These are phyloP conservation scores for Eimeria maxima DNA, from an alignment of 169 alveolate genomes.

Conservation along the genomic window DNA sequence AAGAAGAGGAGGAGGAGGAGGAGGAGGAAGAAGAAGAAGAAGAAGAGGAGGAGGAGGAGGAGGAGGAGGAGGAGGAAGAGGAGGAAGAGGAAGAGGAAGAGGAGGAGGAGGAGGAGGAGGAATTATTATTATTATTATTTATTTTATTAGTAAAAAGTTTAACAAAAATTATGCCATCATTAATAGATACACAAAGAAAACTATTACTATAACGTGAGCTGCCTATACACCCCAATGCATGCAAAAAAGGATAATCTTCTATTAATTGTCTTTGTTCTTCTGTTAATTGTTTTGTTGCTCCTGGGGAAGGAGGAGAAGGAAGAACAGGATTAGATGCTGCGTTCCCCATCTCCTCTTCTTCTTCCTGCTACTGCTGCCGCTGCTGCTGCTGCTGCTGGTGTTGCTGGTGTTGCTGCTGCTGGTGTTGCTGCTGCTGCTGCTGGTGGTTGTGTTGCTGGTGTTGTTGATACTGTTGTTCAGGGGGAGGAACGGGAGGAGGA, in stretches of 20 bases:
- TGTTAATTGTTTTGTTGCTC: background rate
- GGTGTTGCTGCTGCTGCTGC: background rate
- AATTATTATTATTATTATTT: too few relatives aligned
- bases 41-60: too few relatives aligned
- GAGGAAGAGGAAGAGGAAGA: too few relatives aligned
- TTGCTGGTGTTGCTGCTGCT: background rate
- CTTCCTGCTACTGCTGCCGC: background rate
- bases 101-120: too few relatives aligned
- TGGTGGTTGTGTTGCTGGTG: too few relatives aligned
- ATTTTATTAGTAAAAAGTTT: background rate
- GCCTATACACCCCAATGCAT: constrained; percentile 61
- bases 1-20: background rate
- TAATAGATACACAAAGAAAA: constrained; percentile 16
- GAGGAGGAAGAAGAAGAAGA: too few relatives aligned
- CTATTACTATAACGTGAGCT: constrained; percentile 51
- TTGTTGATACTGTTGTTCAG: too few relatives aligned
- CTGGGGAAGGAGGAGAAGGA: background rate
- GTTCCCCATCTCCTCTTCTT: constrained; percentile 25
- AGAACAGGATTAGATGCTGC: constrained; percentile 1
- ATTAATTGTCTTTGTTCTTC: constrained; percentile 25
- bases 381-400: constrained; percentile 58
- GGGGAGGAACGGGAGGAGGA: too few relatives aligned
- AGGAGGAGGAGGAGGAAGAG: background rate
- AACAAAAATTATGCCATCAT: background rate
- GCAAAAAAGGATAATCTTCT: constrained; percentile 50